A percentile compares a stretch with the other conserved stretches of the same genome.
These are phyloP conservation scores for Cercospora beticola DNA, from an alignment of 2,329 filamentous ascomycete species.

Conservation along the genomic window DNA sequence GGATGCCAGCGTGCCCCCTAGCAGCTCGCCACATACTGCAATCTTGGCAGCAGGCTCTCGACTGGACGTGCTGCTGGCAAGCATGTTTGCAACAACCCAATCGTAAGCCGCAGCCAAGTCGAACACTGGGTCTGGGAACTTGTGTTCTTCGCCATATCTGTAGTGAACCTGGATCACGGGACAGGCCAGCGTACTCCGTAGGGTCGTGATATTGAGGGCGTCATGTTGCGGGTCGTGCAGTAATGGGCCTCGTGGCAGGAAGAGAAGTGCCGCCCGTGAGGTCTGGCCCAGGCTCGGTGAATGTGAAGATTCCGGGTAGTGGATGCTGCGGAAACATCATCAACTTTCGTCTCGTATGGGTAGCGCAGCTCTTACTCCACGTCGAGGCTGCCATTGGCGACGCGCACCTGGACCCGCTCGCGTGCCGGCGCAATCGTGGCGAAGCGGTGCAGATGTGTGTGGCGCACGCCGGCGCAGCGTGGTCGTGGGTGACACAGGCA, in stretches of 20 bases:
- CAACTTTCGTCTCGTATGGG: not conserved
- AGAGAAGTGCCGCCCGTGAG: slow-evolving; percentile 34
- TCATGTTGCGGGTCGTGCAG: slow-evolving; percentile 35
- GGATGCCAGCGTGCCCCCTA: slow-evolving; percentile 50
- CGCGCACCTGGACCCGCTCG: slow-evolving; percentile 5
- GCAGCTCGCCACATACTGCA: slow-evolving; percentile 49
- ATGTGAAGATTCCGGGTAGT: slow-evolving; percentile 22
- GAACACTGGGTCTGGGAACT: slow-evolving; percentile 49
- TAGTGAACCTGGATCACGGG: slow-evolving; percentile 50
- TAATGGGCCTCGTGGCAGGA: slow-evolving; percentile 47
- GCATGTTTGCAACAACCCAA: slow-evolving; percentile 37
- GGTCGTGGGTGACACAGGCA: not conserved
- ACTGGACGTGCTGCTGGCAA: slow-evolving; percentile 33
- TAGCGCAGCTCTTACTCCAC: slow-evolving; percentile 39
- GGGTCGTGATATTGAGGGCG: slow-evolving; percentile 34
- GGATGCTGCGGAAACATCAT: not conserved
- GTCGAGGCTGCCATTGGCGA: slow-evolving; percentile 45
- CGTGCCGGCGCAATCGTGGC: not conserved
- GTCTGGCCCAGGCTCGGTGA: slow-evolving; percentile 27
- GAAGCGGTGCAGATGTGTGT: not conserved
- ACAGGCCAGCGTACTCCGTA: slow-evolving; percentile 41
- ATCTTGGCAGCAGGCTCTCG: slow-evolving; percentile 37
- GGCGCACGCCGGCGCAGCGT: not conserved
- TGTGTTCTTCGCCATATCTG: slow-evolving; percentile 39
- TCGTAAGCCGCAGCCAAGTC: slow-evolving; percentile 50